Evolutionary conservation across 2,329 filamentous ascomycete genomes (phyloP), one percentile per base, ranked within the genome.

Genomic region (Aspergillus ustus): DNA sequence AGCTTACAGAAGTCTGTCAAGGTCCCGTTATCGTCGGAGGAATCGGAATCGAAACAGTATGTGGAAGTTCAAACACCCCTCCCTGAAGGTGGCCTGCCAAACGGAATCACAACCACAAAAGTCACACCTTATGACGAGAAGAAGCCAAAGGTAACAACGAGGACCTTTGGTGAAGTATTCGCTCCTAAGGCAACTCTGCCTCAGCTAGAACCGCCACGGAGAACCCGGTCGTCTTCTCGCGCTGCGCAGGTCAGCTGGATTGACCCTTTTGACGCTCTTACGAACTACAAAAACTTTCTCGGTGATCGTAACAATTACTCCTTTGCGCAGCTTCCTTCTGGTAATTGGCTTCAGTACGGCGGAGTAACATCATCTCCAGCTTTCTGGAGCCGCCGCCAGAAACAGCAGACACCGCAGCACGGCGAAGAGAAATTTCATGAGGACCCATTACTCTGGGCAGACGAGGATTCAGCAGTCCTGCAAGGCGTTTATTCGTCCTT

Each of bases 51-150:
- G 7, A 66, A 69, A 56, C 70, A 73, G 25, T 68, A 69, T 28
- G 75, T 80, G 49, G 77, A 81, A 60, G 73, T 82, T 28, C 77
- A 77, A 20, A 67, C 81, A 31, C 80, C 84, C 11, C 78, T 92
- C 9, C 83, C 85, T 55, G 89, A 92, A 70, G 82, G 84, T 43
- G 84, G 81, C 20, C 80, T 97, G 28, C 93, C 93, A 0, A 89
- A 87, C 61, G 92, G 92, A 43, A 85, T 97, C 46, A 86, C 87
- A 20, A 83, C 87, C 6, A 91, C 89, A 2, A 87, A 88, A 64
- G 82, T 92, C 5, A 78, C 89, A 44, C 85, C 89, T 3, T 77
- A 82, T 29, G 78, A 75, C 54, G 70, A 73, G 51, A 64, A 69
- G n/a, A 66, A 68, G 43, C 59, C 70, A n/a, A 70, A 70, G 19